Evolutionary conservation across 2,329 filamentous ascomycete species (phyloP), one percentile per base, ranked within the genome.

Genomic region (Orbilia oligospora): DNA sequence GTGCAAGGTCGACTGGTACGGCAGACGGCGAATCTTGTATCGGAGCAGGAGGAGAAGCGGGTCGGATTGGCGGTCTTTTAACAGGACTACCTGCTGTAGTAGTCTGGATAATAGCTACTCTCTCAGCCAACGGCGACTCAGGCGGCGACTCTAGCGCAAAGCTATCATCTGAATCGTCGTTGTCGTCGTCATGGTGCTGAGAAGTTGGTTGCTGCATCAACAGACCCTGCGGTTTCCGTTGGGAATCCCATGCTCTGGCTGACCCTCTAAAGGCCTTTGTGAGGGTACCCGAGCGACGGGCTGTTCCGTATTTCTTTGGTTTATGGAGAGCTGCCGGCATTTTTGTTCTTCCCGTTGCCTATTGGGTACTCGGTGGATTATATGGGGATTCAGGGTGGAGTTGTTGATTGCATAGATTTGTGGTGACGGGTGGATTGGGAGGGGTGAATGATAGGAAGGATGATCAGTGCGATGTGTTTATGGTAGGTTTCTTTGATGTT

Each of bases 121-220:
- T 75, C 20, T 56, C 44, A 30, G 24, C 46, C 16, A 77, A 14
- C 5, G 73, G 73, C 8, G 73, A 67, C 5, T 77, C 58, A 10
- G 73, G 73, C 8, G 73, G 73, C 5, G 73, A 77, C 16, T 71
- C 73, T 20, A 77, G 73, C 6, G 22, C 61, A 67, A 77, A 77
- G 20, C 67, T 71, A 27, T 77, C 66, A 14, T 72, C 69, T 12
- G 63, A 56, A n/a, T 73, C 70, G 44, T 24, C 51, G 30, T 16
- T 41, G 24, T 73, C 24, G 30, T 20, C 16, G 30, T 67, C 3
- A 33, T 66, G 24, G 16, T 33, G 55, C 41, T 56, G 24, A 38
- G 20, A n/a, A n/a, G 58, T 20, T 24, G 48, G 72, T 46, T 24
- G 14, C 53, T 61, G 58, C 48, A 63, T 44, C n/a, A 58, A 66